Conservation (phyloP, 176 grass and related monocot genomes). For the Zoysia pacifica region DNA sequence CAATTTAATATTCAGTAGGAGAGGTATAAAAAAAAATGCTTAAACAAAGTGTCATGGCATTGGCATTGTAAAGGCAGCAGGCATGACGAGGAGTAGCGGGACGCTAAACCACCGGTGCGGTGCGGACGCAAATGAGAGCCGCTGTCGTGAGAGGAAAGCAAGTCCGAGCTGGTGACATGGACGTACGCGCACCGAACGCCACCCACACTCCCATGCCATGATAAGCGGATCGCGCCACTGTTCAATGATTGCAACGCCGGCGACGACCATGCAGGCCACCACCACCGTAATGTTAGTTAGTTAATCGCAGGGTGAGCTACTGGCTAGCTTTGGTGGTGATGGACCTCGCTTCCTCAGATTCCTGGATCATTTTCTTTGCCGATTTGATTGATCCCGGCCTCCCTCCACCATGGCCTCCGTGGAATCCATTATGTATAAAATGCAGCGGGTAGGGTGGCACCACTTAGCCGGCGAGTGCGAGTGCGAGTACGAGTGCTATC, state of each 20-base stretch:
- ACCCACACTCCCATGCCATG: conserved; percentile 27
- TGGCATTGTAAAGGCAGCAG: conserved; percentile 10
- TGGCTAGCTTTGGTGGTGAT: neutral
- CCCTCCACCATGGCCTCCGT: conserved; percentile 11
- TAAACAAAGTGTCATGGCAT: conserved; percentile 4
- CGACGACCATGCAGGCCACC: conserved; percentile 29
- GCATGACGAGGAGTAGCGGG: neutral
- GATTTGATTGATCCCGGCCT: neutral
- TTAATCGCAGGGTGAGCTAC: neutral
- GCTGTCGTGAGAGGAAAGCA: conserved; percentile 43
- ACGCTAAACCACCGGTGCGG: neutral
- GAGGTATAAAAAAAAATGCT: neutral
- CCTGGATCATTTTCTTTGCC: neutral
- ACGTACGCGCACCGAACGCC: conserved; percentile 49
- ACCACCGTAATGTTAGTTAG: neutral
- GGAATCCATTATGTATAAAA: conserved; percentile 49
- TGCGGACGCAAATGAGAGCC: neutral
- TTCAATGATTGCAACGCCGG: conserved; percentile 46
- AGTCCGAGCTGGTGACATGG: conserved; percentile 23
- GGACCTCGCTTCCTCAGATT: conserved; percentile 29
- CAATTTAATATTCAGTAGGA: too few relatives aligned
- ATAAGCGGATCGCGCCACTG: neutral
- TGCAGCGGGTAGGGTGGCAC: conserved; percentile 45
- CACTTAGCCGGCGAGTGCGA: neutral
- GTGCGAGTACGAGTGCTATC: conserved; percentile 32